Conservation (phyloP, 2,329 filamentous ascomycete species). For the Colletotrichum liaoningense region DNA sequence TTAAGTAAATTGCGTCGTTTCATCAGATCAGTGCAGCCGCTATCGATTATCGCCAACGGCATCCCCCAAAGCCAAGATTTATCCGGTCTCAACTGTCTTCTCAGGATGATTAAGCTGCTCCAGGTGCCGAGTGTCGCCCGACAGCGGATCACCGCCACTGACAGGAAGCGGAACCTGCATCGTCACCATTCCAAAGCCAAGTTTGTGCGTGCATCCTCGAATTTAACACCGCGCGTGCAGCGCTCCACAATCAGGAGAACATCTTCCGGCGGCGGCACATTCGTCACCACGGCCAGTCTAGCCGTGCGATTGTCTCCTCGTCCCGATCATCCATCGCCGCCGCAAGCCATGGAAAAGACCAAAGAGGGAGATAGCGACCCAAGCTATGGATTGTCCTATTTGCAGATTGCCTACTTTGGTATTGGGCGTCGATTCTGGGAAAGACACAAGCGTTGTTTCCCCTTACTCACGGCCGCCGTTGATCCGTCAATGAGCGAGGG, state of each 20-base stretch:
- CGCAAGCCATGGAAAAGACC: not conserved
- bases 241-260: slow-evolving; percentile 8
- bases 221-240: slow-evolving; percentile 3
- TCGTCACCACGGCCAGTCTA: slow-evolving; percentile 12
- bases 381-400: not conserved
- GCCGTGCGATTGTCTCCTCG: not conserved
- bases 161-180: not conserved
- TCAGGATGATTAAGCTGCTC: slow-evolving; percentile 12
- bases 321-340: not conserved
- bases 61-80: slow-evolving; percentile 6
- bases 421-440: not conserved
- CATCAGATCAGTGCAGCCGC: slow-evolving; percentile 26
- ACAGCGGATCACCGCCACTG: not conserved
- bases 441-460: slow-evolving; percentile 1
- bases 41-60: not conserved
- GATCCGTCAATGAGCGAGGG: slow-evolving; percentile 22
- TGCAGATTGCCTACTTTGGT: not conserved
- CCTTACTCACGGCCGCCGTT: not conserved
- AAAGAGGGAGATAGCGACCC: not conserved
- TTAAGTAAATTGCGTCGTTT: slow-evolving; percentile 16
- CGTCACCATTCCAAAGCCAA: slow-evolving; percentile 21
- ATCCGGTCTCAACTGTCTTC: slow-evolving; percentile 12
- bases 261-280: slow-evolving; percentile 9
- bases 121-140: not conserved
- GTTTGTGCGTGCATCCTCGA: slow-evolving; percentile 15